Conservation (phyloP, 2,329 filamentous ascomycete genomes). For the Fusarium sulawesiense region DNA sequence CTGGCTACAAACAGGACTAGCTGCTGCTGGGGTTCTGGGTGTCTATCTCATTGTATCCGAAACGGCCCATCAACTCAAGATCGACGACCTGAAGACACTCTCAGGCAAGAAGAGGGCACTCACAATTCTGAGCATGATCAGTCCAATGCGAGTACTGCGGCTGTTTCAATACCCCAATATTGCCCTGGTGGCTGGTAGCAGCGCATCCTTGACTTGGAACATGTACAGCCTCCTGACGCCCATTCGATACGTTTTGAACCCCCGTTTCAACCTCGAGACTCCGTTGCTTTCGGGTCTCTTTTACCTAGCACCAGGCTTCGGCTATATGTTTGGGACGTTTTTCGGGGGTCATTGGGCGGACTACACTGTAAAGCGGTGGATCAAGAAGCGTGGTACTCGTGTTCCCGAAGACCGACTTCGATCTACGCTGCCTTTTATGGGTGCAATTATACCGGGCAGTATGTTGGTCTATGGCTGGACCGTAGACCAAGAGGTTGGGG, state of each 20-base stretch:
- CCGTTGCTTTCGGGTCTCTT: slow-evolving; percentile 77
- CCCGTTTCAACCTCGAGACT: slow-evolving; percentile 74
- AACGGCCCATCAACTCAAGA: slow-evolving; percentile 74
- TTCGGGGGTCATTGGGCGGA: slow-evolving; percentile 80
- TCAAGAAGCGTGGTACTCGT: slow-evolving; percentile 67
- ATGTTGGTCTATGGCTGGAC: slow-evolving; percentile 72
- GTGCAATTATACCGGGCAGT: slow-evolving; percentile 67
- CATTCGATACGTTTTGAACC: slow-evolving; percentile 79
- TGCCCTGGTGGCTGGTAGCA: slow-evolving; percentile 67
- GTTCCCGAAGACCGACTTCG: slow-evolving; percentile 76
- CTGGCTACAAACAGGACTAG: slow-evolving; percentile 79
- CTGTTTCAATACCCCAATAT: slow-evolving; percentile 78
- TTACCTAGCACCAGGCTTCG: slow-evolving; percentile 78
- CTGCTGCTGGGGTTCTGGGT: slow-evolving; percentile 67
- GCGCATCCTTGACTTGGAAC: slow-evolving; percentile 76
- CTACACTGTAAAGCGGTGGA: slow-evolving; percentile 72
- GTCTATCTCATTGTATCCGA: slow-evolving; percentile 77
- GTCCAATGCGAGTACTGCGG: slow-evolving; percentile 71
- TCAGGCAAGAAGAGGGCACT: slow-evolving; percentile 59
- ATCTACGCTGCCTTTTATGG: slow-evolving; percentile 67
- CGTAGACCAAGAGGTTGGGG: slow-evolving; percentile 62
- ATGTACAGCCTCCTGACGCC: slow-evolving; percentile 72
- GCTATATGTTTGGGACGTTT: slow-evolving; percentile 76
- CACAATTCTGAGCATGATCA: slow-evolving; percentile 72
- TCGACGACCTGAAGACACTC: slow-evolving; percentile 69